Evolutionary conservation across 2,329 filamentous ascomycete species (phyloP).

Genomic region (Ophiostoma pallidulum): DNA sequence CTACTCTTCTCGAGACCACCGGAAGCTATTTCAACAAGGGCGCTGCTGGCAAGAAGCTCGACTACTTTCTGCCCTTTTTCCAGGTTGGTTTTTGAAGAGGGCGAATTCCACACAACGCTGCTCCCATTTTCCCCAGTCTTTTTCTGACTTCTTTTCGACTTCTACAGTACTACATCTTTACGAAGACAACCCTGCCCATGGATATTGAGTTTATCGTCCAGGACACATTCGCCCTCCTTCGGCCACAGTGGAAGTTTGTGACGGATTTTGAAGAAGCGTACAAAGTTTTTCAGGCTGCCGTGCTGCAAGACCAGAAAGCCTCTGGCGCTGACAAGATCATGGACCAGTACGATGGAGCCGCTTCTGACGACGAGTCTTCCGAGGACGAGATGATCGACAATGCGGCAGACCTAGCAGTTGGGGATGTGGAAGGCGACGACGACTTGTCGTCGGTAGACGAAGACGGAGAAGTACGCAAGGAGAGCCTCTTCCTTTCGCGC

Average conservation of each 20-base stretch:
- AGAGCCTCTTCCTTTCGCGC: conserved; percentile 12
- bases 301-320: conserved; percentile 79
- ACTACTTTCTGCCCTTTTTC: conserved; percentile 94
- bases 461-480: conserved; percentile 50
- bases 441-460: conserved; percentile 51
- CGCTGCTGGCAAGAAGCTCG: conserved; percentile 88
- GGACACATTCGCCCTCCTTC: conserved; percentile 74
- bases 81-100: conserved; percentile 53
- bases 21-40: conserved; percentile 95
- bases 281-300: conserved; percentile 75
- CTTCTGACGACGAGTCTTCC: conserved; percentile 57
- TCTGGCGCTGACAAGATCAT: conserved; percentile 58
- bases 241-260: conserved; percentile 88
- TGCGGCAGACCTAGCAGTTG: conserved; percentile 54
- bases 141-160: neutral
- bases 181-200: conserved; percentile 85
- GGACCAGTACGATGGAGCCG: conserved; percentile 37
- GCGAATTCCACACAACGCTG: too few species aligned
- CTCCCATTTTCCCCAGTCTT: too few species aligned
- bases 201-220: conserved; percentile 95
- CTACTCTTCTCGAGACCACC: conserved; percentile 86
- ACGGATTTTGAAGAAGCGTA: conserved; percentile 73
- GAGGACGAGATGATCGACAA: conserved; percentile 70
- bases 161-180: conserved; percentile 78
- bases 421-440: conserved; percentile 51